Evolutionary conservation across 495 filamentous ascomycete genomes (phyloP), one percentile per base, ranked within the genome.

Genomic region (Cudoniella acicularis): DNA sequence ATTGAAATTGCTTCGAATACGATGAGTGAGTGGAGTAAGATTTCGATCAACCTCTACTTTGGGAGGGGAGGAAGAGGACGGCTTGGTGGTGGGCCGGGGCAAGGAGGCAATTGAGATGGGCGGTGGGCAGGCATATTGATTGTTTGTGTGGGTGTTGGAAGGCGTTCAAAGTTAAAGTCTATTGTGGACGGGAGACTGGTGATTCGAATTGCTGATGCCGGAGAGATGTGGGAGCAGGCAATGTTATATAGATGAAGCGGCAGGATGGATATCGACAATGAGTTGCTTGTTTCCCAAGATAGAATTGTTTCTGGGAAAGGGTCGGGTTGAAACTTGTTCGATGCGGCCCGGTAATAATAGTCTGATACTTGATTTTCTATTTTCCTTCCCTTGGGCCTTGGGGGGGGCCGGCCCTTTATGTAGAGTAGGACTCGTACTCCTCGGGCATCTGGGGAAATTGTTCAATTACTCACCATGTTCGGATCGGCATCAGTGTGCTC

Each of bases 61-160:
- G 89, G 89, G 40, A 91, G 81, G 69, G 88, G 88, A 69, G 89
- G 89, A 18, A 93, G 86, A 75, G 89, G 89, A 59, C 89, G 83
- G 75, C 85, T 89, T 40, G 89, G 89, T 68, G 89, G 89, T 61
- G 89, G 89, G 67, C 89, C 89, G 2, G 89, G 89, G 83, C 88
- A 91, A 64, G 89, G 89, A 79, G 89, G 89, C 63, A 91, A 85
- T 62, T 84, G 79, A 66, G 83, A 83, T 52, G 86, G 81, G 67
- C 83, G 83, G 74, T 88, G 80, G 67, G 78, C 79, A 79, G 85
- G 84, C 85, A 87, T 86, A 63, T 70, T 83, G 76, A 65, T 67
- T 65, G 54, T 70, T 53, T 52, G 9, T 17, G 17, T 49, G 60
- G 67, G n/a, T n/a, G 30, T 36, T 36, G 30, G 30, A 36, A 13